Percentiles rank a stretch among this genome's conserved stretches.
These are phyloP conservation scores for Hordeum vulgare DNA, from an alignment of 176 grass and related monocot genomes.

Conservation along the genomic window MorexV3_pseudomolecules_assembly NC_058524.1:50647988-50648487, in stretches of 20 bases:
- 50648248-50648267: constrained; percentile 86
- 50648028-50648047: constrained; percentile 70
- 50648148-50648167: constrained; percentile 86
- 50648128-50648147: constrained; percentile 85
- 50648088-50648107: constrained; percentile 90
- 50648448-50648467: constrained; percentile 87
- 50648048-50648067: constrained; percentile 86
- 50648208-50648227: constrained; percentile 95
- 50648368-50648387: not conserved
- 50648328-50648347: not conserved
- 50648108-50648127: constrained; percentile 85
- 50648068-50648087: constrained; percentile 81
- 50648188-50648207: constrained; percentile 98
- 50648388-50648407: not conserved
- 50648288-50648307: constrained; percentile 82
- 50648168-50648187: constrained; percentile 96
- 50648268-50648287: constrained; percentile 93
- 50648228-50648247: constrained; percentile 84
- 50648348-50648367: not conserved
- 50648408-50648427: constrained; percentile 91
- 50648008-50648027: constrained; percentile 75
- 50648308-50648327: constrained; percentile 71
- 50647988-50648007: constrained; percentile 75
- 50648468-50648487: constrained; percentile 81
- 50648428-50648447: constrained; percentile 98